Base-by-base conservation (phyloP, 768 basidiomycete genomes). In the Trametes gibbosa region DNA sequence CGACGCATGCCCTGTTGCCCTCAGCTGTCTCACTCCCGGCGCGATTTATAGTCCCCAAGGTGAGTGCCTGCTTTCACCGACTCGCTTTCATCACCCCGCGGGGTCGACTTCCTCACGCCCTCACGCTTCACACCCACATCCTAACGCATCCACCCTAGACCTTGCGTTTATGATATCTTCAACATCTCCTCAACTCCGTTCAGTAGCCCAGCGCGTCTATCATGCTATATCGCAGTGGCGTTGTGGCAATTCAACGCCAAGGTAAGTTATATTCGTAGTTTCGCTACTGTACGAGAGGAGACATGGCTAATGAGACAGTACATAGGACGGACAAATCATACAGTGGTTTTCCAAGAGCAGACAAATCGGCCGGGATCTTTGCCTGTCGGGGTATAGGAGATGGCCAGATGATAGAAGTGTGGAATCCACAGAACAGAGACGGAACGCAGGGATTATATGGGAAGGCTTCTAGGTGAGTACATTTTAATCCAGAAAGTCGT, bases 351-450 rank as follows among this genome's bases (percentile, higher is more conserved):
- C 16, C 5, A 17, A 14, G 7, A 25, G 16, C 10, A 39, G 13
- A 6, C 6, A 39, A 17, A 14, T 14, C 37, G 37, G 49, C 41
- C 42, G n/a, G 42, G 32, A 6, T 9, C 25, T 35, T 21, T 47
- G 46, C 51, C 58, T 45, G 42, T 35, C 32, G 6, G 58, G 58
- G 58, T 59, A 59, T 59, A 52, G 40, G 43, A 37, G 14, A 49
- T 42, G 32, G 19, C 50, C 40, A 51, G 56, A 35, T 14, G 21
- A 23, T 21, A 24, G 42, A 47, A 29, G 23, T 14, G 24, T 16
- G 29, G 24, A 23, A 21, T 23, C 8, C 13, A 16, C 2, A 23
- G 39, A 32, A 7, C 42, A 35, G n/a, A 19, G 19, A 14, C 9
- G 17, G 48, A 34, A 19, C 21, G 23, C 7, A 17, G 17, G 12